Percentiles rank a stretch among this genome's conserved stretches.
These are phyloP conservation scores for Chrysoporthe austroafricana DNA, from an alignment of 2,329 filamentous ascomycete species.

Conservation along the genomic window DNA sequence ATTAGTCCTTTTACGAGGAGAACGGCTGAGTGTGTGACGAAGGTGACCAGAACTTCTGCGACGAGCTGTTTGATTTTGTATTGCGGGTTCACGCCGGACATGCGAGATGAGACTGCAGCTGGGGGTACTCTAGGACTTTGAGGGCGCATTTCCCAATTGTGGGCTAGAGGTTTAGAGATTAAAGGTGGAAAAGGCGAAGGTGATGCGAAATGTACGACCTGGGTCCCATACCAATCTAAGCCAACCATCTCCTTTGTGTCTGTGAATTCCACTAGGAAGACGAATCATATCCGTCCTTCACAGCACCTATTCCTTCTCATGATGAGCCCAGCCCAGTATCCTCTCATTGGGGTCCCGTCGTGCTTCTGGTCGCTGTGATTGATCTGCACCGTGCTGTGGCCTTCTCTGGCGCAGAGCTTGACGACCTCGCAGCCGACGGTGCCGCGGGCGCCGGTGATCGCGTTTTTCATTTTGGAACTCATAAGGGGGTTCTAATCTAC, in stretches of 20 bases:
- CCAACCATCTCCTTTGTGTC: neutral
- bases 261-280: neutral
- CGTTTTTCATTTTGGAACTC: slow-evolving; percentile 41
- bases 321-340: slow-evolving; percentile 29
- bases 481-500: neutral
- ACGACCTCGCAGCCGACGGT: slow-evolving; percentile 38
- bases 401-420: slow-evolving; percentile 37
- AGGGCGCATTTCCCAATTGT: neutral
- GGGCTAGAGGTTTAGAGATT: neutral
- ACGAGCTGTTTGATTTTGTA: neutral
- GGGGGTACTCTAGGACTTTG: neutral
- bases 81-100: neutral
- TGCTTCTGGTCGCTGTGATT: slow-evolving; percentile 38
- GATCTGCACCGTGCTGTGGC: slow-evolving; percentile 40
- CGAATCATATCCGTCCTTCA: neutral
- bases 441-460: slow-evolving; percentile 44
- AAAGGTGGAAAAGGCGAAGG: neutral
- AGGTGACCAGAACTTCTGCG: too few relatives aligned
- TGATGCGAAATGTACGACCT: neutral
- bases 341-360: slow-evolving; percentile 37
- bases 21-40: too few relatives aligned
- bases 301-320: slow-evolving; percentile 37
- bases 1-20: too few relatives aligned
- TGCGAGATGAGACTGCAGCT: neutral
- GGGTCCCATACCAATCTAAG: too few relatives aligned